Base-by-base conservation (phyloP, 2,329 filamentous ascomycete species). In the Sporothrix brunneoviolacea region DNA sequence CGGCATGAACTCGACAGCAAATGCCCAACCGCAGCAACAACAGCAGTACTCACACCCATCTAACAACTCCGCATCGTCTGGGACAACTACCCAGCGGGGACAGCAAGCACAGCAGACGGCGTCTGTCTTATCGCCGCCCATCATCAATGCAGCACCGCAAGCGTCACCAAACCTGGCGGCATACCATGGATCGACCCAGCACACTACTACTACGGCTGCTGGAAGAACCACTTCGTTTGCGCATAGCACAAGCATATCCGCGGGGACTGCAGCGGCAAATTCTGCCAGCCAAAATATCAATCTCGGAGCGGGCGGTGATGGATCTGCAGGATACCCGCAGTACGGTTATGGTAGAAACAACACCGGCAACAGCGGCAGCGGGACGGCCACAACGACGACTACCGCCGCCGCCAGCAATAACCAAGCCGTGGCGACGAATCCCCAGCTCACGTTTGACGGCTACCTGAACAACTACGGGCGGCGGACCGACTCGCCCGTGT, bases 371-470 rank as follows among this genome's bases (percentile, higher is more conserved):
- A 36, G 43, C 33, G 21, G 27, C 5, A 61, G 57, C 15, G 64
- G 65, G 19, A 62, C 65, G 1, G 56, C 48, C 13, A 47, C 57
- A 19, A 21, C 41, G 16, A 33, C 42, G 3, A 18, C 42, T 10
- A n/a, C n/a, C n/a, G 18, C 41, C 6, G 21, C 33, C 21, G 16
- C 19, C 24, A 45, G 8, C 50, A 12, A 24, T 37, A 42, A 27
- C 40, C 48, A 58, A 45, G 9, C 44, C 51, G 56, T 49, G 38
- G 55, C 59, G 28, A 41, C 53, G 4, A 48, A 46, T 30, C 16
- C 40, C 10, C 22, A 48, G 47, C 45, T 49, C 21, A 32, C 36
- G 6, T 30, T 40, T 35, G 37, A 42, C 10, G 55, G 53, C 22
- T 50, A 50, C 22, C 22, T 43, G 37, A 21, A 16, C 16, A 30